Conservation (phyloP, 164 flowering plant genomes). For the Stephania yunnanensis region DNA sequence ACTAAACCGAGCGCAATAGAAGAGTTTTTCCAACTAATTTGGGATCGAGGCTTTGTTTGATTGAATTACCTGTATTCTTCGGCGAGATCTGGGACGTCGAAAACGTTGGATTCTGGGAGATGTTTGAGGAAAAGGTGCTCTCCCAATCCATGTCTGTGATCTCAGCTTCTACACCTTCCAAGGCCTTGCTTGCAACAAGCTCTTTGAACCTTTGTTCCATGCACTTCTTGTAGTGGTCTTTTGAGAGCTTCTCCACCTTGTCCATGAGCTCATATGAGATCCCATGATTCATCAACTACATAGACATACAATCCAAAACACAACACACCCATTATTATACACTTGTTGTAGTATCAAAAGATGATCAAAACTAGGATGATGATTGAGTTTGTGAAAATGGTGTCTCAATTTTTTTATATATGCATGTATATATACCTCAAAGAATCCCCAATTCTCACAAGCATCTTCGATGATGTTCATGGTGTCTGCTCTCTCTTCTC, state of each 20-base stretch:
- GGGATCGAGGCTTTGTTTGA: neutral
- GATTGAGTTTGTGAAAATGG: neutral
- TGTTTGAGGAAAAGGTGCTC: slow-evolving; percentile 78
- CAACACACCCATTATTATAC: neutral
- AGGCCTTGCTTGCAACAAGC: slow-evolving; percentile 51
- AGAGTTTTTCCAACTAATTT: too few relatives aligned
- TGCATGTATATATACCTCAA: slow-evolving; percentile 50
- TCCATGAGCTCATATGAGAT: slow-evolving; percentile 64
- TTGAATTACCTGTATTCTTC: slow-evolving; percentile 51
- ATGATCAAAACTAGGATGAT: neutral
- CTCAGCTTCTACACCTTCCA: slow-evolving; percentile 50
- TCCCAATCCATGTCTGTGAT: slow-evolving; percentile 77
- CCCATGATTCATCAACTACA: slow-evolving; percentile 73
- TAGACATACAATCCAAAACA: neutral
- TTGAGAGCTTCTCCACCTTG: slow-evolving; percentile 69
- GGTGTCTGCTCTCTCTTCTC: slow-evolving; percentile 51
- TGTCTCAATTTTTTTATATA: too few relatives aligned
- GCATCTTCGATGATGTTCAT: slow-evolving; percentile 70
- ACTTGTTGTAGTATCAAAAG: neutral
- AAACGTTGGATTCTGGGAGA: slow-evolving; percentile 67
- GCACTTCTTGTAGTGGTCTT: slow-evolving; percentile 69
- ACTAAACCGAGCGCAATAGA: too few relatives aligned
- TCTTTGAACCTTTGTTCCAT: slow-evolving; percentile 84
- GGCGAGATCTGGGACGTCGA: slow-evolving; percentile 71
- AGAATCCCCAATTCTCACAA: slow-evolving; percentile 96